These are phyloP conservation scores for Davidsoniella australis DNA, from an alignment of 2,329 filamentous ascomycete genomes.

Conservation along the genomic window DNA sequence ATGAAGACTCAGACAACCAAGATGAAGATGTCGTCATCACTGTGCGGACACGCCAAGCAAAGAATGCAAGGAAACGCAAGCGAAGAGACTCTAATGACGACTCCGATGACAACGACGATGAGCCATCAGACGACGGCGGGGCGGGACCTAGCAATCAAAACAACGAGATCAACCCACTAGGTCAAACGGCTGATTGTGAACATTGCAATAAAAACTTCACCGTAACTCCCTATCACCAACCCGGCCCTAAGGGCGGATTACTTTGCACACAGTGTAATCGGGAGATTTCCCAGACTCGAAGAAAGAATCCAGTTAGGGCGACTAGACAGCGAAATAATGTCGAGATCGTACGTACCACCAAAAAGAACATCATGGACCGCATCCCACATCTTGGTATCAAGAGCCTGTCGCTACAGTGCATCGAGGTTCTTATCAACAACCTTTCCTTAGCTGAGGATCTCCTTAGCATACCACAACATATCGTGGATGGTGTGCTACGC, in stretches of 20 bases:
- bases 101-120: conserved; percentile 30
- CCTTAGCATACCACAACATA: conserved; percentile 37
- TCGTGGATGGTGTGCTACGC: conserved; percentile 42
- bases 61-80: conserved; percentile 11
- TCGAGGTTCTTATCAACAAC: conserved; percentile 45
- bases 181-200: conserved; percentile 79
- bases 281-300: conserved; percentile 23
- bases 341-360: conserved; percentile 23
- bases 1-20: conserved; percentile 5
- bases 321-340: conserved; percentile 27
- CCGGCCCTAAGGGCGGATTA: conserved; percentile 69
- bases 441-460: conserved; percentile 44
- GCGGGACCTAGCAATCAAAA: neutral
- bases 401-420: conserved; percentile 45
- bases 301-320: conserved; percentile 14
- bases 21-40: neutral
- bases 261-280: conserved; percentile 70
- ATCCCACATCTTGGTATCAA: conserved; percentile 47
- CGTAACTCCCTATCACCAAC: conserved; percentile 75
- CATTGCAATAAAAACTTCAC: conserved; percentile 77
- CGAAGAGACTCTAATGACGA: conserved; percentile 20
- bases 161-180: conserved; percentile 31
- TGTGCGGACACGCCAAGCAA: neutral
- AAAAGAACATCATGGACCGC: conserved; percentile 76
- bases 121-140: neutral